Conservation (phyloP, 352 stramenopile genomes). For the Phytophthora quininea region DNA sequence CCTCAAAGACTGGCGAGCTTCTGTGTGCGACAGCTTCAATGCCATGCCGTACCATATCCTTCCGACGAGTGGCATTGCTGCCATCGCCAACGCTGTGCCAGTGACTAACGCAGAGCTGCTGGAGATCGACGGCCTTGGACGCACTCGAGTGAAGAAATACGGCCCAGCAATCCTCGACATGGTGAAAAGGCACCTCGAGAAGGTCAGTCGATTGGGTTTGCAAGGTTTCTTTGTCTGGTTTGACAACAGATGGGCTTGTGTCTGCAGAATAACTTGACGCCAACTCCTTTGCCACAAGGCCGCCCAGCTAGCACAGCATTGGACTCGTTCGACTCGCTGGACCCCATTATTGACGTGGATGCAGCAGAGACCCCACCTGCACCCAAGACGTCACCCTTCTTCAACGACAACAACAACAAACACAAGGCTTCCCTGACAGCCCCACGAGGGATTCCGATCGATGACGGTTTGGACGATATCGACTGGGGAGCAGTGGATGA, state of each 20-base stretch:
- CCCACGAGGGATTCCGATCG: conserved; percentile 12
- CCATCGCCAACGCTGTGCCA: conserved; percentile 81
- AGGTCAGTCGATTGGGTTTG: conserved; percentile 40
- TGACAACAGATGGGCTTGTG: too few relatives aligned
- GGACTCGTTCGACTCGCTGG: conserved; percentile 37
- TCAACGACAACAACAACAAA: conserved; percentile 37
- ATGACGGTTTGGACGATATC: conserved; percentile 66
- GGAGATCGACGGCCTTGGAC: conserved; percentile 83
- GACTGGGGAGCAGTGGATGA: conserved; percentile 67
- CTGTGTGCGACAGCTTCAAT: conserved; percentile 85
- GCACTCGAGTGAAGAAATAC: conserved; percentile 88
- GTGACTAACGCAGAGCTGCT: conserved; percentile 77
- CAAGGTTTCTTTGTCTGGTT: too few relatives aligned
- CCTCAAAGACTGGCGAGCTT: conserved; percentile 88
- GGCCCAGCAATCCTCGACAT: conserved; percentile 85
- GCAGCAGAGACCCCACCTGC: conserved; percentile 25
- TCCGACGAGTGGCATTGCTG: conserved; percentile 75
- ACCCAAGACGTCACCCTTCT: conserved; percentile 56
- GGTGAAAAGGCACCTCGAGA: conserved; percentile 77
- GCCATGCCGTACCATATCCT: conserved; percentile 91
- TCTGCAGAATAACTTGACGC: conserved; percentile 67
- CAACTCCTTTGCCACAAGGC: conserved; percentile 31
- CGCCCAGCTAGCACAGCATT: conserved; percentile 24
- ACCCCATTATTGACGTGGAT: conserved; percentile 18
- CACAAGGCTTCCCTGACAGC: conserved; percentile 15